Evolutionary conservation across 2,329 filamentous ascomycete genomes (phyloP).

Genomic region (Bipolaris zeicola): DNA sequence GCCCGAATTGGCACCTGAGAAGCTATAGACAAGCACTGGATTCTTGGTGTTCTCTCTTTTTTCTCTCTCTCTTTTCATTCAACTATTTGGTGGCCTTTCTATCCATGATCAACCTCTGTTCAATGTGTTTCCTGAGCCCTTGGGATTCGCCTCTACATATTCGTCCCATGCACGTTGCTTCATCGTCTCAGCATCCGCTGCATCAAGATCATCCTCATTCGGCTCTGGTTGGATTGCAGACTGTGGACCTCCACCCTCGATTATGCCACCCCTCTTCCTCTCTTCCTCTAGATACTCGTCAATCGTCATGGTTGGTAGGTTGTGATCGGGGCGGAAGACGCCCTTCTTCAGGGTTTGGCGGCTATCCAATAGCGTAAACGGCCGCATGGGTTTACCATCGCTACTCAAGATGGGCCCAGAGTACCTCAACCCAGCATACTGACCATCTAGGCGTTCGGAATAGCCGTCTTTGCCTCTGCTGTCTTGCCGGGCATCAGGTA

Average conservation of each 20-base stretch:
- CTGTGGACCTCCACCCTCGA: constrained; percentile 85
- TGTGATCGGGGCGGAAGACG: constrained; percentile 91
- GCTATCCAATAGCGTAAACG: constrained; percentile 83
- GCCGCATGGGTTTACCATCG: constrained; percentile 83
- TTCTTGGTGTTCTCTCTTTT: background rate
- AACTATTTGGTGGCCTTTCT: constrained; percentile 20
- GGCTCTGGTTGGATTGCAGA: constrained; percentile 71
- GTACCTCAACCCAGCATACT: constrained; percentile 49
- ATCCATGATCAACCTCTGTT: constrained; percentile 66
- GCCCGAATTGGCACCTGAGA: constrained; percentile 39
- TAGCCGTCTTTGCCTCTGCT: constrained; percentile 60
- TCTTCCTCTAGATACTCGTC: constrained; percentile 98
- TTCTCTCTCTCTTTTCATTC: background rate
- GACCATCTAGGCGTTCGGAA: constrained; percentile 74
- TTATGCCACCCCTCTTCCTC: constrained; percentile 79
- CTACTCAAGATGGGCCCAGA: constrained; percentile 75
- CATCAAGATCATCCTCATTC: constrained; percentile 90
- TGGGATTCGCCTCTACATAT: constrained; percentile 86
- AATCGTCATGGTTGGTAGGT: constrained; percentile 94
- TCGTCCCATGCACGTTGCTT: constrained; percentile 97
- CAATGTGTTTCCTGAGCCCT: constrained; percentile 80
- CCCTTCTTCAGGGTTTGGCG: constrained; percentile 76
- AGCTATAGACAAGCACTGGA: constrained; percentile 5
- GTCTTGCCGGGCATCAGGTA: constrained; percentile 56
- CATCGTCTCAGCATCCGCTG: constrained; percentile 85